Conservation (phyloP, 345 rosid species). For the Arabidopsis arenosa region DNA sequence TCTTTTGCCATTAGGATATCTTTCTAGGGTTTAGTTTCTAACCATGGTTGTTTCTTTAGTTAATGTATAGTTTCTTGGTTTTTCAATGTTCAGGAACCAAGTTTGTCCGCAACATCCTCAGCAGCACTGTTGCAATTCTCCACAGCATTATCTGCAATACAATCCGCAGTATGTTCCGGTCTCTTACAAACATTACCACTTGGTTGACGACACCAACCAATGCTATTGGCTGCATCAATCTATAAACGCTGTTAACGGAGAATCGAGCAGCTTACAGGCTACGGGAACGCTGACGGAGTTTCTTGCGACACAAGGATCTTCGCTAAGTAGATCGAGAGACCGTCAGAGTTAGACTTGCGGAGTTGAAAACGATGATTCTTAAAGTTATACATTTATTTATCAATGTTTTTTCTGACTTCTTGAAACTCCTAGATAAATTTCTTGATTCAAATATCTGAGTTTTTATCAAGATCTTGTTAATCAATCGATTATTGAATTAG, state of each 20-base stretch:
- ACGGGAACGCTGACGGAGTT: background rate
- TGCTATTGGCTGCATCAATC: background rate
- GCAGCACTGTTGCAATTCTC: background rate
- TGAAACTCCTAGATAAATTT: too few species aligned
- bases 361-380: background rate
- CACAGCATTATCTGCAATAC: background rate
- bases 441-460: too few species aligned
- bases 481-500: too few species aligned
- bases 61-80: background rate
- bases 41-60: background rate
- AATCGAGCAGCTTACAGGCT: background rate
- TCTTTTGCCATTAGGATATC: background rate
- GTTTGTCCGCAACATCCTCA: background rate
- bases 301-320: background rate
- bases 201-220: constrained; percentile 6
- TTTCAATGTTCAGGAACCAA: constrained; percentile 22
- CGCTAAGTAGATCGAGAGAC: background rate
- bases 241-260: background rate
- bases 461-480: too few species aligned
- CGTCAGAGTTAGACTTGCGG: background rate
- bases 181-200: background rate
- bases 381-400: background rate
- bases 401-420: background rate
- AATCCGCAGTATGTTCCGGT: background rate
- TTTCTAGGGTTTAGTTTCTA: background rate